phyloP scores from a whole-genome alignment of 2,329 filamentous ascomycete genomes.

The Xylaria sp. region DNA sequence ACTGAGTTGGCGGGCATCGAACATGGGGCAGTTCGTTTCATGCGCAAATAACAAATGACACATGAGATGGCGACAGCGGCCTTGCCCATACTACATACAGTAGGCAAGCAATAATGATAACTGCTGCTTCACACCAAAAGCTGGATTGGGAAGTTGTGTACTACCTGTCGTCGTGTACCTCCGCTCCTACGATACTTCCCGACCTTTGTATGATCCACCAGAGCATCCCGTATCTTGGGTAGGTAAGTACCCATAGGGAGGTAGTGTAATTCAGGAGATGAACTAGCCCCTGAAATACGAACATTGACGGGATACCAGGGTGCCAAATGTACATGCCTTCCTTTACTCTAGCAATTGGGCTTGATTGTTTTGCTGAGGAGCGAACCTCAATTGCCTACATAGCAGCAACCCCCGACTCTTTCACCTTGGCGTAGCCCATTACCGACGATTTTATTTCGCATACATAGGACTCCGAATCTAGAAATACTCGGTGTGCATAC shows the following conservation, averaged over 20 bases:
- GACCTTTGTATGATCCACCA: neutral
- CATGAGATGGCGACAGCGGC: neutral
- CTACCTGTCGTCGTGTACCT: neutral
- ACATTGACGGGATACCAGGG: neutral
- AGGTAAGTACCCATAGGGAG: neutral
- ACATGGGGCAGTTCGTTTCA: slow-evolving; percentile 19
- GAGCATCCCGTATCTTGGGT: neutral
- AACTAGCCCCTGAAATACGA: slow-evolving; percentile 16
- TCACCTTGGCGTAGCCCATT: too few species aligned
- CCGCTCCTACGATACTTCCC: neutral
- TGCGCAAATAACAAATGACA: slow-evolving; percentile 9
- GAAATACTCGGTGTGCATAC: neutral
- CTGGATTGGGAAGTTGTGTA: too few species aligned
- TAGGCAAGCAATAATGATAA: too few species aligned
- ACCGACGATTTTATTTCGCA: too few species aligned
- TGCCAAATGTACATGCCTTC: neutral
- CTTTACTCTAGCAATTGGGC: neutral
- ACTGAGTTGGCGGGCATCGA: slow-evolving; percentile 1
- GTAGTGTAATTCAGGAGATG: slow-evolving; percentile 1
- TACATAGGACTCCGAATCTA: neutral
- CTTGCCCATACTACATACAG: neutral
- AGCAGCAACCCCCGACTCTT: too few species aligned
- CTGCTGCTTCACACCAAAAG: too few species aligned
- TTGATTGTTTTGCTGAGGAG: too few species aligned
- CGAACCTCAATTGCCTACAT: too few species aligned